These are phyloP conservation scores for Spiromastix sp. DNA, from an alignment of 2,329 filamentous ascomycete genomes.

Conservation along the genomic window DNA sequence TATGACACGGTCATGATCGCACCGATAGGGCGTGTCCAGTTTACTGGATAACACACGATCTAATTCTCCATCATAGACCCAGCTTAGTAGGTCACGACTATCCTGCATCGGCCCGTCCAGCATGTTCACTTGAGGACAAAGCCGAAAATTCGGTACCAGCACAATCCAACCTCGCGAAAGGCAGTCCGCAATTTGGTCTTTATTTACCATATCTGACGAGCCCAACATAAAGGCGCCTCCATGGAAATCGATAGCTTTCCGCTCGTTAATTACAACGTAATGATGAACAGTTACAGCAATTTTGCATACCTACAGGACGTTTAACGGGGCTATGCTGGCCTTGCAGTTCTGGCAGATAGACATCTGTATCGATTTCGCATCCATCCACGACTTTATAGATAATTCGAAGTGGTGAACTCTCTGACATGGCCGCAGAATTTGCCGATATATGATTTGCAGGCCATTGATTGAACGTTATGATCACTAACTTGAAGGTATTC, in stretches of 20 bases:
- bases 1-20: constrained; percentile 27
- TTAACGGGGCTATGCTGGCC: background rate
- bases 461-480: too few species aligned
- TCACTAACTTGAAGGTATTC: too few species aligned
- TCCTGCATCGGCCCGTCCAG: constrained; percentile 39
- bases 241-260: constrained; percentile 33
- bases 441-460: too few species aligned
- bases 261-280: too few species aligned
- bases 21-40: constrained; percentile 7
- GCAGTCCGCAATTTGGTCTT: constrained; percentile 29
- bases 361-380: background rate
- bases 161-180: constrained; percentile 30
- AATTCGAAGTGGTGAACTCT: background rate
- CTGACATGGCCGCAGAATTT: too few species aligned
- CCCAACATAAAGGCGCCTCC: constrained; percentile 37
- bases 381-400: background rate
- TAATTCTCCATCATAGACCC: constrained; percentile 26
- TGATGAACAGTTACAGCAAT: background rate
- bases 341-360: background rate
- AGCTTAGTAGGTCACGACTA: constrained; percentile 32
- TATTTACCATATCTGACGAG: constrained; percentile 29
- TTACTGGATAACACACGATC: constrained; percentile 20
- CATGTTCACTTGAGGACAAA: constrained; percentile 40
- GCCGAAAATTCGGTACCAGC: constrained; percentile 32
- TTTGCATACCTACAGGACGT: background rate